Base-by-base conservation (phyloP, 2,329 filamentous ascomycete species). In the Penicillium sp. region DNA sequence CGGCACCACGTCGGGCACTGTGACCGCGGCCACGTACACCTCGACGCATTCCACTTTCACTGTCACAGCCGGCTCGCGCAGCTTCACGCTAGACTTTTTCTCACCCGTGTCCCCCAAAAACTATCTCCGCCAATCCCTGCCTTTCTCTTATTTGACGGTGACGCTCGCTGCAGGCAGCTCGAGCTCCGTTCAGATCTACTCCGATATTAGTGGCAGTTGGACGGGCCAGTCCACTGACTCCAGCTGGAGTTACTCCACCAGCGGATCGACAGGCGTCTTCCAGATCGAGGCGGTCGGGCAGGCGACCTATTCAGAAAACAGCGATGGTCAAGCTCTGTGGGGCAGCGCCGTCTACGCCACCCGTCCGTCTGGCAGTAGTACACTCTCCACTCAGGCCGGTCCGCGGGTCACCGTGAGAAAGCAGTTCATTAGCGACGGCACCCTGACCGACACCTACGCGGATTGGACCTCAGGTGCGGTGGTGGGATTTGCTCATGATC, bases 141-240 rank as follows among this genome's bases (percentile, higher is more conserved):
- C 76, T 7, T 78, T 74, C 57, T 61, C 69, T 48, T 78, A 77
- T 52, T 65, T 78, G n/a, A 78, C 74, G 1, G 71, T 76, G 16
- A 72, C 73, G 16, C 68, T 68, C 3, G 58, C 59, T 10, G 65
- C 60, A 3, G 61, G 53, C 7, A 61, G 64, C 42, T 66, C 58
- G 26, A 57, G 58, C 29, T 57, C 63, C 10, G 67, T 78, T 9
- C 74, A 78, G 55, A 66, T 78, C 4, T 76, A 76, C 56, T 71
- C 71, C 8, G 74, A 75, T 52, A 76, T 78, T 43, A 74, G 77
- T 57, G 68, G 71, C 24, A 70, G 67, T 26, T 79, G 74, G 74
- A 72, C 73, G 9, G 76, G 71, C 6, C 68, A 72, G 22, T 62
- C 66, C 4, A 61, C 54, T 19, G 65, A 63, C 35, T 64, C 66